Conservation (phyloP, 345 rosid species). For the Hypericum perforatum region DNA sequence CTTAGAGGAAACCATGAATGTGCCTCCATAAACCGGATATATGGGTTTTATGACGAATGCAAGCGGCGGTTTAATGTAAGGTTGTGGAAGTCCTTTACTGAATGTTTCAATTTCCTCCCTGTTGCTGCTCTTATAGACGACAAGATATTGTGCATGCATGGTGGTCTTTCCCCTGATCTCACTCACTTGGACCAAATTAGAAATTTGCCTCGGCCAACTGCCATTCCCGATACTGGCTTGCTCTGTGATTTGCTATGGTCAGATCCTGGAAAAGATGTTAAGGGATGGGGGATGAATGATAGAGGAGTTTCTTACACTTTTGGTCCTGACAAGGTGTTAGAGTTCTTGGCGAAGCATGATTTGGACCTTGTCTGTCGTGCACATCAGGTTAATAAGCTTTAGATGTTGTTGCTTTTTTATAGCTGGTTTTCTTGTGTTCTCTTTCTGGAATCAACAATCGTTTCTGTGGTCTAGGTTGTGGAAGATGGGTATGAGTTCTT, state of each 20-base stretch:
- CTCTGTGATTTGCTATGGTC: conserved; percentile 97
- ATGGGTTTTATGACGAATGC: conserved; percentile 93
- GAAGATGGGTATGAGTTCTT: conserved; percentile 98
- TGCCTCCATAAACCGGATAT: conserved; percentile 84
- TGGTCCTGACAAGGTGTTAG: conserved; percentile 79
- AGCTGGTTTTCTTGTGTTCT: conserved; percentile 2
- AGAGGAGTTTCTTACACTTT: conserved; percentile 92
- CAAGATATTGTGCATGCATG: conserved; percentile 92
- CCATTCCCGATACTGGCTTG: conserved; percentile 69
- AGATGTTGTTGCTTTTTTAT: neutral
- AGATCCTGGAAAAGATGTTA: conserved; percentile 80
- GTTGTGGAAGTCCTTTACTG: conserved; percentile 85
- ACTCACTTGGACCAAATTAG: conserved; percentile 69
- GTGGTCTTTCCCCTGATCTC: conserved; percentile 91
- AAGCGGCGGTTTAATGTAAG: conserved; percentile 88
- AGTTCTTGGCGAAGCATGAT: conserved; percentile 63
- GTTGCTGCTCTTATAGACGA: conserved; percentile 86
- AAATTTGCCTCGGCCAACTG: conserved; percentile 59
- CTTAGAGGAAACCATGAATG: conserved; percentile 91
- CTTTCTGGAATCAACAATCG: conserved; percentile 4
- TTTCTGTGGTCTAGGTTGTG: conserved; percentile 50
- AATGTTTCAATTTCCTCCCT: conserved; percentile 87
- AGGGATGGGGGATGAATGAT: conserved; percentile 95
- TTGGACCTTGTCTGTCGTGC: conserved; percentile 94
- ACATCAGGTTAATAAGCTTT: conserved; percentile 55